These are phyloP conservation scores for Adansonia rubrostipa DNA, from an alignment of 441 rosid species.

Conservation along the genomic window DNA sequence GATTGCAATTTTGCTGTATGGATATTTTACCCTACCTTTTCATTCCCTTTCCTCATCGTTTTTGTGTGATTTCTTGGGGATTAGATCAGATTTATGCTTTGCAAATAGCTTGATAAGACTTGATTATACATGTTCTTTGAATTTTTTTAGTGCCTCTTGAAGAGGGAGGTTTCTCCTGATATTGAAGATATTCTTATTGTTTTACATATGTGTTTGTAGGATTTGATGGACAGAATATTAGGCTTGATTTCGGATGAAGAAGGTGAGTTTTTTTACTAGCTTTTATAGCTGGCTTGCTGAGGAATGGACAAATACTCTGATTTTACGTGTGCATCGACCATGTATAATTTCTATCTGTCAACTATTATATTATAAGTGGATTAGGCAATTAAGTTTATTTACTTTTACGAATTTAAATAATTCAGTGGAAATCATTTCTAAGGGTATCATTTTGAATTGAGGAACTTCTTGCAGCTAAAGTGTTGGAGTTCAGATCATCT, in stretches of 20 bases:
- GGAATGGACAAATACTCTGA: not conserved
- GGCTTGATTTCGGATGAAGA: conserved; percentile 21
- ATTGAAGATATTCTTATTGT: not conserved
- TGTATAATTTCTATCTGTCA: not conserved
- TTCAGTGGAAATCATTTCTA: not conserved
- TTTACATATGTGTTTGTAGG: conserved; percentile 25
- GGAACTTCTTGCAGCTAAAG: not conserved
- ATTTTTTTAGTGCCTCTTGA: not conserved
- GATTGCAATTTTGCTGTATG: not conserved
- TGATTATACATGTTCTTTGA: not conserved
- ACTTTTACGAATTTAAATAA: not conserved
- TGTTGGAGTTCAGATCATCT: not conserved
- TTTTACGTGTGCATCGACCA: not conserved
- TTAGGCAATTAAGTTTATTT: not conserved
- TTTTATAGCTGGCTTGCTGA: not conserved
- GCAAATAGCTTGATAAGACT: not conserved
- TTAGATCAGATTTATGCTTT: not conserved
- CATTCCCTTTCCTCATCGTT: not conserved
- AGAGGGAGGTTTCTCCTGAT: conserved; percentile 2
- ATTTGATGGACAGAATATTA: conserved; percentile 35
- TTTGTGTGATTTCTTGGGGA: conserved; percentile 17
- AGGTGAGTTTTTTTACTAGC: conserved; percentile 13
- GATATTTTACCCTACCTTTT: not conserved
- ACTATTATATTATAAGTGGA: not conserved
- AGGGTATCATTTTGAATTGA: not conserved